These are phyloP conservation scores for Fusarium succisae DNA, from an alignment of 2,329 filamentous ascomycete species.

Conservation along the genomic window DNA sequence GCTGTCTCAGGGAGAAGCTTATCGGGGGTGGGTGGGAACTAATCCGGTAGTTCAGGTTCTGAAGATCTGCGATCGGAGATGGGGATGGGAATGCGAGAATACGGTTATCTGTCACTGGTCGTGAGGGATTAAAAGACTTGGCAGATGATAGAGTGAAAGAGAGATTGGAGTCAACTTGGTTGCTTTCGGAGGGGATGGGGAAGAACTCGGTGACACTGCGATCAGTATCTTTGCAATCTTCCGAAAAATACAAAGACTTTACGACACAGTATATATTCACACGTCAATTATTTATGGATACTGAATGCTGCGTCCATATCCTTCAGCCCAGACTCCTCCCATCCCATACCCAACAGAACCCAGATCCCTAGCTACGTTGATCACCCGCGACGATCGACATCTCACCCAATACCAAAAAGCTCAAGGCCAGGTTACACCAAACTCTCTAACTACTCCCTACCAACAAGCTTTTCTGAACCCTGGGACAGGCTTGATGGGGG, in stretches of 20 bases:
- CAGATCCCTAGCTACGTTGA: background rate
- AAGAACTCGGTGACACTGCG: too few relatives aligned
- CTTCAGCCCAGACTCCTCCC: background rate
- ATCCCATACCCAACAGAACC: background rate
- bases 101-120: background rate
- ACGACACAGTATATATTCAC: background rate
- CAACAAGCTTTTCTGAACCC: background rate
- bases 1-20: background rate
- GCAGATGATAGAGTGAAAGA: background rate
- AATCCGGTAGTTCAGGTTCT: background rate
- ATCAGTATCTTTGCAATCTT: too few relatives aligned
- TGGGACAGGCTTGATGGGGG: background rate
- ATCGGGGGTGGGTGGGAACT: background rate
- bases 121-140: background rate
- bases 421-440: too few relatives aligned
- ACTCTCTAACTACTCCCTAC: background rate
- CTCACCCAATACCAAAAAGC: background rate
- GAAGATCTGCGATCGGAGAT: background rate
- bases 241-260: accelerated
- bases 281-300: accelerated
- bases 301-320: background rate
- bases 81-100: background rate
- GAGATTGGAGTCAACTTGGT: background rate
- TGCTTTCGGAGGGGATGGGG: background rate
- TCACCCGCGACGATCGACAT: background rate